phyloP scores from a whole-genome alignment of 2,329 filamentous ascomycete genomes.

The Pseudocercospora macadamiae region DNA sequence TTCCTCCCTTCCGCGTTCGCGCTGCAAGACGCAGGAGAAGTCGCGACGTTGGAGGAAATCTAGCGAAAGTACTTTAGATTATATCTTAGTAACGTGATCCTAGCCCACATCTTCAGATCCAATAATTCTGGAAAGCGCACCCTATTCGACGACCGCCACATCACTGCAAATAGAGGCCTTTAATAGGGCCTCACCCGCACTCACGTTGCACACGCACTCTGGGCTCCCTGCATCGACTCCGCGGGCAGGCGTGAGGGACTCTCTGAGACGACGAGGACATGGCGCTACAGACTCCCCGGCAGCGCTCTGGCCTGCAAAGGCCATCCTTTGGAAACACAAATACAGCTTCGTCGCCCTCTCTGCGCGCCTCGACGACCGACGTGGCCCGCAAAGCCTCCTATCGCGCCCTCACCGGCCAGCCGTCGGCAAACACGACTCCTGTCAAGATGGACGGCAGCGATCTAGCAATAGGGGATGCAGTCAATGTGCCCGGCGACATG shows the following conservation, averaged over 20 bases:
- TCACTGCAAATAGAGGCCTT: neutral
- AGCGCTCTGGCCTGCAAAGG: conserved; percentile 38
- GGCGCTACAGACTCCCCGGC: conserved; percentile 49
- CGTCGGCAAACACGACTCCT: conserved; percentile 51
- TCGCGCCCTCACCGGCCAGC: conserved; percentile 63
- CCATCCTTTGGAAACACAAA: conserved; percentile 43
- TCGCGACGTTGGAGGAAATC: neutral
- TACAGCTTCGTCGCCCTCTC: conserved; percentile 48
- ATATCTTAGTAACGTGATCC: neutral
- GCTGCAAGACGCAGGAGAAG: neutral
- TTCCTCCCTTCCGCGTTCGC: neutral
- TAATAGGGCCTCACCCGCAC: neutral
- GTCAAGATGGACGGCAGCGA: conserved; percentile 53
- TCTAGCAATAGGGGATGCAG: conserved; percentile 76
- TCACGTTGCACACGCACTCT: conserved; percentile 1
- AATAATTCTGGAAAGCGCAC: neutral
- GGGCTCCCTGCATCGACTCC: neutral
- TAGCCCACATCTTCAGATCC: neutral
- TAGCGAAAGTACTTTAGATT: neutral
- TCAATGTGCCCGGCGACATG: conserved; percentile 95
- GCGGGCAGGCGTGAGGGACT: conserved; percentile 7
- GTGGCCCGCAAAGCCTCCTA: conserved; percentile 72
- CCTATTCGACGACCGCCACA: neutral
- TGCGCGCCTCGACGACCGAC: conserved; percentile 46
- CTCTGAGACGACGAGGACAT: conserved; percentile 30